phyloP scores from a whole-genome alignment of 139 green algal species.

The Ettlia oleoabundans region DNA sequence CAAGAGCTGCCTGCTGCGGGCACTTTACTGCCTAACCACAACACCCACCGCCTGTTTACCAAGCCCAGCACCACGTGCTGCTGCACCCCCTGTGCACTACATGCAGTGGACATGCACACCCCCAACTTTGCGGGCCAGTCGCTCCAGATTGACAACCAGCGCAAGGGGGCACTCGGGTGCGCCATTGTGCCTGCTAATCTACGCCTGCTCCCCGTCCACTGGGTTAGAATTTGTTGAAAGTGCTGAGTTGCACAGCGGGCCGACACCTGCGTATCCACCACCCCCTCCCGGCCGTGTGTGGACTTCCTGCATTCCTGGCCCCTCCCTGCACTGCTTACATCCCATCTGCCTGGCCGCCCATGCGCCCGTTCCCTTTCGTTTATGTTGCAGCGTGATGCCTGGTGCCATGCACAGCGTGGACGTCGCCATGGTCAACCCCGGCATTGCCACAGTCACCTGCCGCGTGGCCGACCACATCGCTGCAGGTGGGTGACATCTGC shows the following conservation, averaged over 20 bases:
- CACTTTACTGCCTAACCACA: too few species aligned
- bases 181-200: too few species aligned
- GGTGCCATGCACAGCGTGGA: slow-evolving; percentile 55
- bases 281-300: too few species aligned
- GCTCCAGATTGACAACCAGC: background rate
- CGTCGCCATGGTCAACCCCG: slow-evolving; percentile 22
- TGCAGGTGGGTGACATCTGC: slow-evolving; percentile 25
- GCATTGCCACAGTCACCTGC: slow-evolving; percentile 46
- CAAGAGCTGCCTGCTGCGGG: too few species aligned
- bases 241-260: too few species aligned
- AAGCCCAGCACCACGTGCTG: background rate
- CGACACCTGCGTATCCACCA: too few species aligned
- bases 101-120: slow-evolving; percentile 72
- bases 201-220: background rate
- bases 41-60: too few species aligned
- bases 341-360: background rate
- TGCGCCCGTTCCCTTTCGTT: background rate
- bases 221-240: too few species aligned
- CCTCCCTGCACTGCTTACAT: background rate
- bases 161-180: background rate
- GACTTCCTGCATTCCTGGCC: too few species aligned
- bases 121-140: slow-evolving; percentile 58
- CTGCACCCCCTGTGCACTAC: background rate
- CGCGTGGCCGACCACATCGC: slow-evolving; percentile 44
- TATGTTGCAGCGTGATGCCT: slow-evolving; percentile 14